Conservation (phyloP, 306 rosid species). For the Neltuma alba region DNA sequence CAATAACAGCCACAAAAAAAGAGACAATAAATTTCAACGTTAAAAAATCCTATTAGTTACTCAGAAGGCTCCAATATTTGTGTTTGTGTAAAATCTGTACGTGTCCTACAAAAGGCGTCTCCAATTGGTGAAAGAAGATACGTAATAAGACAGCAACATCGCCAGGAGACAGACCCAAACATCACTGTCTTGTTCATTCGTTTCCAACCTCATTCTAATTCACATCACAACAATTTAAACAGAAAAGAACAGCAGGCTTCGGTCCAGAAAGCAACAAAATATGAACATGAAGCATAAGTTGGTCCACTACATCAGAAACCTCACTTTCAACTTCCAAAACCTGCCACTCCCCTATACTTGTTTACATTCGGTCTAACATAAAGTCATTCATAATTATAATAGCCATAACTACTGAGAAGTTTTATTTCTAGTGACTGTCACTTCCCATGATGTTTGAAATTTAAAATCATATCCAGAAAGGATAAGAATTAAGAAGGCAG, state of each 20-base stretch:
- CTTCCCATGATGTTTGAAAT: conserved; percentile 17
- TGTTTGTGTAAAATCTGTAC: background rate
- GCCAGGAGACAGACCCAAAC: conserved; percentile 35
- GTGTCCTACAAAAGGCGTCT: conserved; percentile 11
- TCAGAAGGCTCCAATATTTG: conserved; percentile 3
- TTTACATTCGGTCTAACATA: background rate
- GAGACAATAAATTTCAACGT: background rate
- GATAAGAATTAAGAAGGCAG: conserved; percentile 6
- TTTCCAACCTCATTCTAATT: conserved; percentile 4
- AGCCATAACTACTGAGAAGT: background rate
- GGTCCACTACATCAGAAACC: conserved; percentile 28
- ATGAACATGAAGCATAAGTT: conserved; percentile 14
- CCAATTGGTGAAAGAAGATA: conserved; percentile 1
- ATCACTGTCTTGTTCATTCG: conserved; percentile 3
- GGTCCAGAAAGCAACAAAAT: conserved; percentile 31
- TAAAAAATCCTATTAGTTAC: background rate
- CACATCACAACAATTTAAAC: background rate
- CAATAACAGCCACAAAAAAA: background rate
- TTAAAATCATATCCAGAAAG: conserved; percentile 3
- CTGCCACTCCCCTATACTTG: background rate
- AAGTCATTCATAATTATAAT: background rate
- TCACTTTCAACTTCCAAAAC: background rate
- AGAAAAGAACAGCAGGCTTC: background rate
- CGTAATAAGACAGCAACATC: conserved; percentile 25
- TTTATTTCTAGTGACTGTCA: background rate